phyloP scores from a whole-genome alignment of 176 grass and related monocot genomes.

The Microstegium vimineum region DNA sequence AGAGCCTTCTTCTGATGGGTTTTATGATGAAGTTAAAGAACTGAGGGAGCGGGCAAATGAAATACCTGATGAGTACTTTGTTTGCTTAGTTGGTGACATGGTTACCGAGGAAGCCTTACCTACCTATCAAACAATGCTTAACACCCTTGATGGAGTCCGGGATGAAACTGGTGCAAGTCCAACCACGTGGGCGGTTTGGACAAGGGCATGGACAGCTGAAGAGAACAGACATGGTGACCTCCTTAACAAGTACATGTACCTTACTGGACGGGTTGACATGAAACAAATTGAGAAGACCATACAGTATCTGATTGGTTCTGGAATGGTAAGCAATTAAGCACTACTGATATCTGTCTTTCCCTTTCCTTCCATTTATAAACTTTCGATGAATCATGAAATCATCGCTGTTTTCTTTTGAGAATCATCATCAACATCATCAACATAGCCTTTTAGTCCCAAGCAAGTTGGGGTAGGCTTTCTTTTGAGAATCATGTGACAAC shows the following conservation, averaged over 20 bases:
- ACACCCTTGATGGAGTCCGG: conserved; percentile 58
- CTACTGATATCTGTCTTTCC: neutral
- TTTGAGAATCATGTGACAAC: neutral
- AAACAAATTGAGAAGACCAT: conserved; percentile 77
- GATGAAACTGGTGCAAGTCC: conserved; percentile 71
- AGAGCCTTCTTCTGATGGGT: conserved; percentile 52
- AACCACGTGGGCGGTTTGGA: conserved; percentile 71
- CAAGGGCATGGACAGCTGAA: conserved; percentile 75
- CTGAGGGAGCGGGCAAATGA: conserved; percentile 57
- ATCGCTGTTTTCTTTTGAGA: neutral
- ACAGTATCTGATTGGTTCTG: conserved; percentile 63
- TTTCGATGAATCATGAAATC: neutral
- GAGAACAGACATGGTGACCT: conserved; percentile 77
- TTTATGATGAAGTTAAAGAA: conserved; percentile 71
- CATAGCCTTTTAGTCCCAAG: too few relatives aligned
- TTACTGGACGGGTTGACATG: conserved; percentile 68
- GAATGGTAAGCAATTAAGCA: conserved; percentile 45
- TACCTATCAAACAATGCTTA: conserved; percentile 77
- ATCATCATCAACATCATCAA: too few relatives aligned
- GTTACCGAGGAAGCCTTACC: conserved; percentile 76
- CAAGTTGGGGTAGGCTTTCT: too few relatives aligned
- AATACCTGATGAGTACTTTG: conserved; percentile 77
- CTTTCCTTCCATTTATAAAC: neutral
- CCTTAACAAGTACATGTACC: conserved; percentile 74
- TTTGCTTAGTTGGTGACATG: conserved; percentile 80